These are phyloP conservation scores for Talaromyces albobiverticillius DNA, from an alignment of 2,329 filamentous ascomycete species.

Conservation along the genomic window DNA sequence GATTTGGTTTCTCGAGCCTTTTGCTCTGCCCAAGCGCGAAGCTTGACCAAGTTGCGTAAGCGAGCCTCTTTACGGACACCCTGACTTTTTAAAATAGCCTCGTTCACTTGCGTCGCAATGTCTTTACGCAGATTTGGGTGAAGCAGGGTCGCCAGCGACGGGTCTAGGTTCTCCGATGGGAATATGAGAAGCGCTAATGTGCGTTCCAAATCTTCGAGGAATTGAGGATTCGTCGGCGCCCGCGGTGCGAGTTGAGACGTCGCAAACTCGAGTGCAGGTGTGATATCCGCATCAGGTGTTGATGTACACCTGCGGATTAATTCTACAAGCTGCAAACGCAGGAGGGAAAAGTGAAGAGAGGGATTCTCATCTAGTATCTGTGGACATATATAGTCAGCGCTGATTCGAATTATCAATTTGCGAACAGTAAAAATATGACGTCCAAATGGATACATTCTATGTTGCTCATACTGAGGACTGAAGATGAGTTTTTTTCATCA, in stretches of 20 bases:
- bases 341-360: slow-evolving; percentile 80
- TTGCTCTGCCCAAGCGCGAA: slow-evolving; percentile 80
- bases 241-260: slow-evolving; percentile 82
- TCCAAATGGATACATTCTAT: slow-evolving; percentile 16
- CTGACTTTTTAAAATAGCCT: slow-evolving; percentile 75
- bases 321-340: slow-evolving; percentile 90
- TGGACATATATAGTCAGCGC: slow-evolving; percentile 2
- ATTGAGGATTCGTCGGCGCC: slow-evolving; percentile 75
- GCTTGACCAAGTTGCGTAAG: slow-evolving; percentile 74
- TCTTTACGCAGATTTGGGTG: slow-evolving; percentile 74
- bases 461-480: slow-evolving; percentile 82
- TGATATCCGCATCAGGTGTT: slow-evolving; percentile 67
- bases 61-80: slow-evolving; percentile 73
- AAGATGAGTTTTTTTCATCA: slow-evolving; percentile 83
- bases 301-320: slow-evolving; percentile 76
- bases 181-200: slow-evolving; percentile 94
- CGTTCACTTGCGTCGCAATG: slow-evolving; percentile 86
- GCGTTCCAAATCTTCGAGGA: slow-evolving; percentile 81
- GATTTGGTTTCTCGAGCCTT: slow-evolving; percentile 45
- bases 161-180: slow-evolving; percentile 72
- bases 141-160: slow-evolving; percentile 71
- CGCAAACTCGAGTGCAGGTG: slow-evolving; percentile 79
- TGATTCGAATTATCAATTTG: not conserved
- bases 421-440: not conserved
- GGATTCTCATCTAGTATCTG: slow-evolving; percentile 86